These are phyloP conservation scores for Fragaria vesca DNA, from an alignment of 306 rosid genomes.

Conservation along the genomic window DNA sequence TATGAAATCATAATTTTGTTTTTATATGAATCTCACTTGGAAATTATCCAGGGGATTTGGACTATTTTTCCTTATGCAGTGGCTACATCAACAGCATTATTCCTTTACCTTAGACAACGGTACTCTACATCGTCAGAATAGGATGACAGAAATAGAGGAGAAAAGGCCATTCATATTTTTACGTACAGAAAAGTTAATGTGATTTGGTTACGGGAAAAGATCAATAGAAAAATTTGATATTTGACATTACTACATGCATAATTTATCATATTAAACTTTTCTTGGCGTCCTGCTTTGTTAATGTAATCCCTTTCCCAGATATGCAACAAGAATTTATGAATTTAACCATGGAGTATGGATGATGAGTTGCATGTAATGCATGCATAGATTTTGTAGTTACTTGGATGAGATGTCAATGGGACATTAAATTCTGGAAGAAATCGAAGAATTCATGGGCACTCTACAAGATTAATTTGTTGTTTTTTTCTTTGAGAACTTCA, in stretches of 20 bases:
- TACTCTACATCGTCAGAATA: conserved; percentile 35
- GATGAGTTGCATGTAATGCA: background rate
- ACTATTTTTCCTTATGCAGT: conserved; percentile 53
- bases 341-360: background rate
- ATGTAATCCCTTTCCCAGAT: background rate
- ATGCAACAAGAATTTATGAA: background rate
- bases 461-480: too few species aligned
- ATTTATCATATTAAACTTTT: background rate
- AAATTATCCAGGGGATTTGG: conserved; percentile 52
- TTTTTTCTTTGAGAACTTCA: background rate
- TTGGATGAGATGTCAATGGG: too few species aligned
- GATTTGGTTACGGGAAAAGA: background rate
- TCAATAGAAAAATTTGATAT: background rate
- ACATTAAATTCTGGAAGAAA: too few species aligned
- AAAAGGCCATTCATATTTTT: background rate
- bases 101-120: conserved; percentile 38
- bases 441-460: too few species aligned
- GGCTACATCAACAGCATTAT: conserved; percentile 59
- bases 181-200: conserved; percentile 10
- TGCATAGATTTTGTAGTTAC: background rate
- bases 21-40: conserved; percentile 19
- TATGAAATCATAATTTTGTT: conserved; percentile 2
- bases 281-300: background rate
- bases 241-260: background rate
- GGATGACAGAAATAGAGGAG: conserved; percentile 1